Base-by-base conservation (phyloP, 2,329 filamentous ascomycete species). In the Pseudogymnoascus sp. region DNA sequence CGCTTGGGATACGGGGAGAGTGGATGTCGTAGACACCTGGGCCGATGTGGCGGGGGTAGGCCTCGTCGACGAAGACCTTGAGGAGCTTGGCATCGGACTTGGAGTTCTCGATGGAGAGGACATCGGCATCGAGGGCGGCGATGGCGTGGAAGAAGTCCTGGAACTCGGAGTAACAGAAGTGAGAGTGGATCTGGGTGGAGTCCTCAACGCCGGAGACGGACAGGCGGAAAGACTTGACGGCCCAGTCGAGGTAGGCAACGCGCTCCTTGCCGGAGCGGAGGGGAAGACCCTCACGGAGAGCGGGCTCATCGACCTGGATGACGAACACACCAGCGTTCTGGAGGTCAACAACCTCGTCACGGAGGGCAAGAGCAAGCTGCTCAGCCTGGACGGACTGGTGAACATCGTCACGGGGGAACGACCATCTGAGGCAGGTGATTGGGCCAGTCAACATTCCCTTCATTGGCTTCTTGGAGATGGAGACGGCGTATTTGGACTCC, bases 151-250 rank as follows among this genome's bases (percentile, higher is more conserved):
- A 99, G 86, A 99, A 99, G 85, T 99, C 95, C 83, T 99, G 95
- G 91, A 99, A 99, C 86, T 99, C 95, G 62, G 95, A 97, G 88
- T 99, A 99, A 81, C 95, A 99, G 90, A 99, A 99, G 85, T 99
- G 95, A 68, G 93, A 97, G 89, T 99, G 95, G 79, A 99, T 97
- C 86, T 99, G 95, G 71, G 95, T 99, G 65, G 89, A 90, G 79
- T 99, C 91, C 81, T 92, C 81, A 67, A 99, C 93, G 77, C 92
- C 95, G 66, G 92, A 87, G 73, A 93, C 96, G 70, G 93, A 88
- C 71, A 99, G 91, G 78, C 91, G 92, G 92, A 99, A 99, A 73
- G 93, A 92, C 82, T 96, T 88, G 74, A 99, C 95, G 66, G 95
- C 95, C 95, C 95, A 99, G 73, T 89, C 83, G 71, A 99, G 88